These are phyloP conservation scores for Leptographium procerum DNA, from an alignment of 2,329 filamentous ascomycete genomes.

Conservation along the genomic window DNA sequence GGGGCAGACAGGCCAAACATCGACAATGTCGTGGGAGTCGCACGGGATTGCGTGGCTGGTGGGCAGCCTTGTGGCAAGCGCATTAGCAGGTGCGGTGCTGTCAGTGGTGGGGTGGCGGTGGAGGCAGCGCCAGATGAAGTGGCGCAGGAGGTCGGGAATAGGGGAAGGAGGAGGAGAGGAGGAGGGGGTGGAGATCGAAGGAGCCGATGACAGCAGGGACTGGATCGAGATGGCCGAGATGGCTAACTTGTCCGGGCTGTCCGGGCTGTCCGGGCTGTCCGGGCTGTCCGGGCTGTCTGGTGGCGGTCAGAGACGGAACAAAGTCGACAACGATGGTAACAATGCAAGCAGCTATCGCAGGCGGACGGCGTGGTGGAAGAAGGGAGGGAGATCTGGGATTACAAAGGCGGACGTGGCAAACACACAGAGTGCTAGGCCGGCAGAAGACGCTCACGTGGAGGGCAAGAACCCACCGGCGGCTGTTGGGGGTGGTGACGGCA, in stretches of 20 bases:
- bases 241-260: too few relatives aligned
- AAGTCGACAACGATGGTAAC: too few relatives aligned
- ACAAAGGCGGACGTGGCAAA: too few relatives aligned
- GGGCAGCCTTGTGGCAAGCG: constrained; percentile 5
- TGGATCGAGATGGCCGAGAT: constrained; percentile 5
- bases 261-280: too few relatives aligned
- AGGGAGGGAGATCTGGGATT: too few relatives aligned
- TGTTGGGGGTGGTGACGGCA: background rate
- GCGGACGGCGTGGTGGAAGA: background rate
- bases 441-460: too few relatives aligned
- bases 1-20: too few relatives aligned
- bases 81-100: background rate
- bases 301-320: too few relatives aligned
- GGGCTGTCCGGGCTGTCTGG: too few relatives aligned
- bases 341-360: background rate
- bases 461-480: too few relatives aligned
- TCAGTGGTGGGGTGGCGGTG: background rate
- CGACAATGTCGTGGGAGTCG: background rate
- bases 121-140: background rate
- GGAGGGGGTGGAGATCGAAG: background rate
- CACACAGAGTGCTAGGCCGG: too few relatives aligned
- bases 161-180: background rate
- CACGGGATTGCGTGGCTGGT: constrained; percentile 7
- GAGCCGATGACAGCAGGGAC: background rate
- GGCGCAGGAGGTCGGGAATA: background rate